Conservation (phyloP, 208 protist genomes). For the Herpetomonas samuelpessoai region DNA sequence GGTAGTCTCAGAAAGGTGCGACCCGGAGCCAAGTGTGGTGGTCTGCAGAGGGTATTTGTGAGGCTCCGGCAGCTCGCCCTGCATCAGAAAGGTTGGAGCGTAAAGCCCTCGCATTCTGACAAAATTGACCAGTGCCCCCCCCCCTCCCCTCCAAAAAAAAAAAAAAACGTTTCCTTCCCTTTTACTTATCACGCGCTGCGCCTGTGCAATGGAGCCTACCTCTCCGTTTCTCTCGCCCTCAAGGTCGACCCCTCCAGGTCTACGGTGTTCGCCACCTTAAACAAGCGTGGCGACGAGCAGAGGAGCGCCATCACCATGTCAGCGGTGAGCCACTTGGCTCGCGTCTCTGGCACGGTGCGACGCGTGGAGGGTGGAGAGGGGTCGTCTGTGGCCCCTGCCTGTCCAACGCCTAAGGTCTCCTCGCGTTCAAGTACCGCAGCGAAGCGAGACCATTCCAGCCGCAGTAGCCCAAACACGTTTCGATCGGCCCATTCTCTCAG, state of each 20-base stretch:
- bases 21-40: too few species aligned
- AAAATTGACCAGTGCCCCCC: too few species aligned
- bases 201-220: too few species aligned
- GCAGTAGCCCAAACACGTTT: slow-evolving; percentile 65
- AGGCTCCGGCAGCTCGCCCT: too few species aligned
- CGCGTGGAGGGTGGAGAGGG: neutral
- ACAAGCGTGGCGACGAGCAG: slow-evolving; percentile 34
- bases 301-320: slow-evolving; percentile 40
- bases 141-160: too few species aligned
- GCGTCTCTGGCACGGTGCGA: neutral
- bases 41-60: too few species aligned
- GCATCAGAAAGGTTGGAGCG: too few species aligned
- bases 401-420: slow-evolving; percentile 6
- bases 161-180: too few species aligned
- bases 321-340: slow-evolving; percentile 18
- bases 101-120: too few species aligned
- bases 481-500: slow-evolving; percentile 56
- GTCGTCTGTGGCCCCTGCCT: neutral
- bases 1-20: too few species aligned
- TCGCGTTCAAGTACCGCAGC: slow-evolving; percentile 34
- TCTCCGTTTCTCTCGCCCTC: too few species aligned
- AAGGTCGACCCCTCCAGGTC: slow-evolving; percentile 55
- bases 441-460: slow-evolving; percentile 64
- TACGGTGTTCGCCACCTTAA: slow-evolving; percentile 36
- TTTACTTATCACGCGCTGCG: too few species aligned